A percentile compares a stretch with the other conserved stretches of the same genome.
phyloP scores from a whole-genome alignment of 305 asterid genomes.

The Caryopteris hybrid region DNA sequence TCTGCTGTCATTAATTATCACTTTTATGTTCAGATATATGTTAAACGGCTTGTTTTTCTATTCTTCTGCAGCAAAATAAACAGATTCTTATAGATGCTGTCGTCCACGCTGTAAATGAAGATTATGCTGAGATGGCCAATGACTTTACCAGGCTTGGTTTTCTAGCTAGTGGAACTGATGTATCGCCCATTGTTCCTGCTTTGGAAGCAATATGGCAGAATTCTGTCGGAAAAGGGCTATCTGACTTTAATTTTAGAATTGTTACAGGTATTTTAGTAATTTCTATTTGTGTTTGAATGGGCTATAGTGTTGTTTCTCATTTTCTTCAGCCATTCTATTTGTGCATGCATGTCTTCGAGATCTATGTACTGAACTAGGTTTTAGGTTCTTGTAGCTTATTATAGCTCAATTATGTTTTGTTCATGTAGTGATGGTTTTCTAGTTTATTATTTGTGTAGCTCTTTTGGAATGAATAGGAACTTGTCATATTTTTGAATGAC shows the following conservation, averaged over 20 bases:
- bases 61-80: conserved; percentile 80
- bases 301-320: not conserved
- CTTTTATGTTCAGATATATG: not conserved
- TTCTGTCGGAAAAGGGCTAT: conserved; percentile 90
- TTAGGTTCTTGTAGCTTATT: conserved; percentile 13
- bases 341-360: not conserved
- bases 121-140: conserved; percentile 97
- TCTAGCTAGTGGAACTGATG: conserved; percentile 95
- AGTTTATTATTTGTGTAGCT: not conserved
- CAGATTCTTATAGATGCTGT: conserved; percentile 97
- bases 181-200: conserved; percentile 92
- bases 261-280: conserved; percentile 67
- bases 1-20: conserved; percentile 11
- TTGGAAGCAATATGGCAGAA: conserved; percentile 98
- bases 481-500: not conserved
- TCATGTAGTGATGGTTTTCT: conserved; percentile 5
- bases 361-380: conserved; percentile 5
- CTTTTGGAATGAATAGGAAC: conserved; percentile 8
- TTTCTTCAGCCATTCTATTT: not conserved
- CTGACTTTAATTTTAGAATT: conserved; percentile 93
- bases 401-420: conserved; percentile 8
- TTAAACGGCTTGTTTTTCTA: conserved; percentile 9
- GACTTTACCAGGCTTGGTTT: conserved; percentile 98
- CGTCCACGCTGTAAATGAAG: conserved; percentile 99
- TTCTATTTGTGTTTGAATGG: conserved; percentile 13